Evolutionary conservation across 1,139 yeast species (phyloP), one percentile per base, ranked within the genome.

Genomic region (Schwanniomyces etchellsii): DNA sequence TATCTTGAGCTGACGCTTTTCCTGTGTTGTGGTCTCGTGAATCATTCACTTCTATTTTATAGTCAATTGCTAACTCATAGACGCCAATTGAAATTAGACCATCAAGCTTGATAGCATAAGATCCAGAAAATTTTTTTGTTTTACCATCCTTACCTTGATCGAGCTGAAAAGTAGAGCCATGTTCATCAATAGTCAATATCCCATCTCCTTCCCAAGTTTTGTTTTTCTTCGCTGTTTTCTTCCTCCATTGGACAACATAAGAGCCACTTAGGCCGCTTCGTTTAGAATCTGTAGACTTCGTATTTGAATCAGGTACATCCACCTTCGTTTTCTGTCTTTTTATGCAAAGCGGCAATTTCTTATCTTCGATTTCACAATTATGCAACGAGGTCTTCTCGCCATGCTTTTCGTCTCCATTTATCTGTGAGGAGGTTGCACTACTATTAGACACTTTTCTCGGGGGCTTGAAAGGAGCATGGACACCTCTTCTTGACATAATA

Each of bases 131-230:
- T 3, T 37, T 37, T 27, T 46, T 50, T 22, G 40, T 43, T 7
- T 36, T 24, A 11, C 25, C 31, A 10, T 20, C 15, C 9, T 11
- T 12, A 6, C 14, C 16, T n/a, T 6, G n/a, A 9, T 16, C 15
- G 10, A 7, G 35, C 24, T 47, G 46, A 11, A 55, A 35, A 5
- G 38, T 29, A 2, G 47, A 31, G 5, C 42, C 45, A 3, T 32
- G 26, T 3, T 35, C 36, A 9, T 45, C 36, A 3, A 47, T 42
- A 2, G 41, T 44, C 0, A 53, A 39, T 4, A 84, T 62, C 0
- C 96, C 97, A 56, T 91, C 98, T 3, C 95, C 95, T 35, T 86
- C 94, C 98, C 98, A 91, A 0, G 89, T 80, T 50, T 89, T 89
- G 52, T 88, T 78, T 63, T 89, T 88, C 55, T 83, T 85, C 24